Evolutionary conservation across 139 green algal species (phyloP), one percentile per base, ranked within the genome.

Genomic region (Deuterostichococcus epilithicus): DNA sequence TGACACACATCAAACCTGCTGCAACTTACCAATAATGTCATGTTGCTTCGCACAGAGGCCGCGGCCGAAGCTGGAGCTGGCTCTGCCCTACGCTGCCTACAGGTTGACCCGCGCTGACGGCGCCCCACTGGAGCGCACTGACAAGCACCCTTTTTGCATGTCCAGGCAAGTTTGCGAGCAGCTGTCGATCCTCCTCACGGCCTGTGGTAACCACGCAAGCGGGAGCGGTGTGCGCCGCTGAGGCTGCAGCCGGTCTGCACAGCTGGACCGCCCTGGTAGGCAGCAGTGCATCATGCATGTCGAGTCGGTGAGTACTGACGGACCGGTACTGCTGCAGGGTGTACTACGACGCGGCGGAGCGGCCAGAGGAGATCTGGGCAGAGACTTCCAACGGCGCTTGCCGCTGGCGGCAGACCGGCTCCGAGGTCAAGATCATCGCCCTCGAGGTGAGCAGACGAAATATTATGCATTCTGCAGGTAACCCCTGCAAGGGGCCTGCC

Each of bases 141-240:
- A 90, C 36, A 94, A 93, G 78, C 89, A 94, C 78, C 87, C 90
- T 1, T 97, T 96, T 72, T 81, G 78, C 58, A 92, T 97, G 80
- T 84, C 79, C 22, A 25, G 60, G 52, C 26, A 63, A 18, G 60
- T 28, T 63, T 22, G 18, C 47, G 47, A 28, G 47, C 65, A 70
- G 65, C 65, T 70, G 65, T 10, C 65, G n/a, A n/a, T n/a, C n/a
- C n/a, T n/a, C n/a, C n/a, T n/a, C n/a, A n/a, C n/a, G n/a, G n/a
- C n/a, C n/a, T n/a, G n/a, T n/a, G n/a, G n/a, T n/a, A n/a, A n/a
- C n/a, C n/a, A n/a, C n/a, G n/a, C n/a, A 23, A 73, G n/a, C 4
- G 25, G 26, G 37, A n/a, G n/a, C n/a, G n/a, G n/a, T n/a, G n/a
- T n/a, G n/a, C n/a, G n/a, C n/a, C n/a, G n/a, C n/a, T n/a, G n/a